Conservation (phyloP, 164 flowering plant species). For the Macadamia integrifolia region DNA sequence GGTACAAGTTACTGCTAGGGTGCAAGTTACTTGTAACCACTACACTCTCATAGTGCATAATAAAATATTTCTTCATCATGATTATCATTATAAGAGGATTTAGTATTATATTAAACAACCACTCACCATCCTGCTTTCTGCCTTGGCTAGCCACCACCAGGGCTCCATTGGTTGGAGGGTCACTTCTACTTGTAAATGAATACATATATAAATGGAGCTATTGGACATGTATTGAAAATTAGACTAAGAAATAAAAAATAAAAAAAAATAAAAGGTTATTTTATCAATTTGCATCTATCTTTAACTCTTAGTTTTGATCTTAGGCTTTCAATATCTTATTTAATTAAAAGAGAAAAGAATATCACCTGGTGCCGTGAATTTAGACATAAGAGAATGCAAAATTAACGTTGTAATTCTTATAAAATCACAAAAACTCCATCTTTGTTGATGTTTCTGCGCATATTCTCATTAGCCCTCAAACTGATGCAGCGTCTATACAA, state of each 20-base stretch:
- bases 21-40: too few relatives aligned
- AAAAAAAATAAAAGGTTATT: neutral
- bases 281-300: neutral
- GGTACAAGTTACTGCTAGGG: too few relatives aligned
- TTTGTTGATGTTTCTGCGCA: too few relatives aligned
- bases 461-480: too few relatives aligned
- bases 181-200: neutral
- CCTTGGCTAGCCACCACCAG: neutral
- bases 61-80: too few relatives aligned
- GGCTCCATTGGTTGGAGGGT: neutral
- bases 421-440: too few relatives aligned
- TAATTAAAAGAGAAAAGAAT: neutral
- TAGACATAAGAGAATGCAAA: too few relatives aligned
- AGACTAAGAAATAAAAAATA: neutral
- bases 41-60: too few relatives aligned
- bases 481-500: too few relatives aligned
- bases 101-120: neutral
- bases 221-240: neutral
- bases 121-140: conserved; percentile 1
- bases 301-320: neutral
- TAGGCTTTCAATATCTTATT: neutral
- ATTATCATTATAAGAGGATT: too few relatives aligned
- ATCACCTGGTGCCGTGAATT: too few relatives aligned
- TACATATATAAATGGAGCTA: neutral
- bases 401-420: too few relatives aligned